Base-by-base conservation (phyloP, 495 filamentous ascomycete genomes). In the Xylaria scruposa region DNA sequence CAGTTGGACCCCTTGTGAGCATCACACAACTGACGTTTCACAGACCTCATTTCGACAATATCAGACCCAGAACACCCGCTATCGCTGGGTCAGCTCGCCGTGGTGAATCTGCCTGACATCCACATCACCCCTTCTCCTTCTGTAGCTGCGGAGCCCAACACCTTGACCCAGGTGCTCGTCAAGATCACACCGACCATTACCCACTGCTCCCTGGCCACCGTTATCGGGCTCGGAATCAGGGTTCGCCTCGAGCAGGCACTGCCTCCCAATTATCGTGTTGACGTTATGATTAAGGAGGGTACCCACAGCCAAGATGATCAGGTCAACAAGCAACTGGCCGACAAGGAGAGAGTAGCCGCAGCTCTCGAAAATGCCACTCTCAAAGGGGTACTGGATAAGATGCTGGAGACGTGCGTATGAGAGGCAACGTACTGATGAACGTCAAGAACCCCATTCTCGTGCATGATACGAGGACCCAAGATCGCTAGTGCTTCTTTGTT, bases 41-140 rank as follows among this genome's bases (percentile, higher is more conserved):
- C 76, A 97, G 96, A 99, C 83, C 88, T 98, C 44, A 94, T 99
- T 70, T 92, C 94, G 58, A 90, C 92, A 63, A 97, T 99, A 73
- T 94, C 93, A 33, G 96, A 99, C 80, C 96, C 96, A 2, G 96
- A 99, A 82, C 96, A 98, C 76, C 96, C 96, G 29, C 88, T 98
- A 19, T 97, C 95, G 0, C 87, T 99, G 31, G 97, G 94, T 58
- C 93, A 95, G 73, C 85, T 99, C 49, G 93, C 94, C 15, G 97
- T 99, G 17, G 94, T 98, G 60, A 97, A 93, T 59, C 90, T 99
- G 10, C 92, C 93, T 12, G 96, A 99, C 78, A 98, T 98, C 75
- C 84, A 88, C 71, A 91, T 99, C 70, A 86, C 82, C 10, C 91
- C 92, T 33, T 85, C 90, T 13, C 85, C 90, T 19, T 85, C 89